Percentiles rank a stretch among this genome's conserved stretches.
phyloP scores from a whole-genome alignment of 352 stramenopile genomes.

The Pythium aquatile region DNA sequence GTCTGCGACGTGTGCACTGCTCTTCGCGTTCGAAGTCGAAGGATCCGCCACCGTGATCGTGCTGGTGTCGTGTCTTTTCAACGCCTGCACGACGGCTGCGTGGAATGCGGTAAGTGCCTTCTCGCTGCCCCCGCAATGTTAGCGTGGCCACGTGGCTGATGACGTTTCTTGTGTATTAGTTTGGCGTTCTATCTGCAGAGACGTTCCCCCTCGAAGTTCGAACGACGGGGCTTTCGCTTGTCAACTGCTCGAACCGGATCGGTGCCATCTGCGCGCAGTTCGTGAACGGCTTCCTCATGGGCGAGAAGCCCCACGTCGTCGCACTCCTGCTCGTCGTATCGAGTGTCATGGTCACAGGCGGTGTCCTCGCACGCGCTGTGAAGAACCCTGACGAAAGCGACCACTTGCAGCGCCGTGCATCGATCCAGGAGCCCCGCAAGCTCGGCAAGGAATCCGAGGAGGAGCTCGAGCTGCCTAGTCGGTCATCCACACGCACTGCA shows the following conservation, averaged over 20 bases:
- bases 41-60: constrained; percentile 77
- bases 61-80: constrained; percentile 87
- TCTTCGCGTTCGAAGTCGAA: constrained; percentile 81
- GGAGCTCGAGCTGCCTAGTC: constrained; percentile 16
- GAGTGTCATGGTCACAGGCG: constrained; percentile 69
- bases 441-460: neutral
- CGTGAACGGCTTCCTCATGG: constrained; percentile 86
- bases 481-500: constrained; percentile 14
- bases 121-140: neutral
- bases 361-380: constrained; percentile 42
- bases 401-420: constrained; percentile 8
- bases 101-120: constrained; percentile 83
- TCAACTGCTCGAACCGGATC: constrained; percentile 85
- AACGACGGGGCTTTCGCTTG: constrained; percentile 88
- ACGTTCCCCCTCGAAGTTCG: constrained; percentile 88
- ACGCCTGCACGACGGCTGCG: constrained; percentile 84
- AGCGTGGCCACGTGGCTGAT: neutral
- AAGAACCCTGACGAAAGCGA: constrained; percentile 29
- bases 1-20: constrained; percentile 57
- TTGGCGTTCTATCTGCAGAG: constrained; percentile 88
- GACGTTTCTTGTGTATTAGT: constrained; percentile 31
- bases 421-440: constrained; percentile 4
- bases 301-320: constrained; percentile 65
- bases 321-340: constrained; percentile 81
- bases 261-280: constrained; percentile 91